Conservation (phyloP, 352 stramenopile species). For the Albugo candida region DNA sequence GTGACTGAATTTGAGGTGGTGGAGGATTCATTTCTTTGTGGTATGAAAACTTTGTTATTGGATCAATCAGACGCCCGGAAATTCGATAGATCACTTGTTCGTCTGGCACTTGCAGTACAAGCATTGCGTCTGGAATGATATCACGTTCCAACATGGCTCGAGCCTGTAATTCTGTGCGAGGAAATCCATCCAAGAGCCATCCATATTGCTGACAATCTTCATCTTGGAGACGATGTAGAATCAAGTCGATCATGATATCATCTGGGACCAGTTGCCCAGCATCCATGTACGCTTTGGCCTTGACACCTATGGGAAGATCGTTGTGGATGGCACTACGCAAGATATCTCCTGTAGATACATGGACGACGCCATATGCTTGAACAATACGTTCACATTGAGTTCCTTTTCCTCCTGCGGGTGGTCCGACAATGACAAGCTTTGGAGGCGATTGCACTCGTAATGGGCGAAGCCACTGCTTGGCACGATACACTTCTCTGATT, state of each 20-base stretch:
- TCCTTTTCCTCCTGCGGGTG: conserved; percentile 88
- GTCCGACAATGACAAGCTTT: conserved; percentile 80
- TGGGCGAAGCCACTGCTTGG: conserved; percentile 19
- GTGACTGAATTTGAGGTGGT: conserved; percentile 12
- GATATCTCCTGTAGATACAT: conserved; percentile 91
- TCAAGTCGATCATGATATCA: conserved; percentile 86
- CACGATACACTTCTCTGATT: conserved; percentile 26
- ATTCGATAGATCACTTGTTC: conserved; percentile 89
- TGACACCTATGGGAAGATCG: conserved; percentile 23
- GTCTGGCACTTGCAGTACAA: conserved; percentile 89
- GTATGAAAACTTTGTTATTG: conserved; percentile 84
- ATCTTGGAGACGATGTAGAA: conserved; percentile 66
- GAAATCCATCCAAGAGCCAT: conserved; percentile 92
- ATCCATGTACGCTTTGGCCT: conserved; percentile 88
- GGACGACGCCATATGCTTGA: conserved; percentile 79
- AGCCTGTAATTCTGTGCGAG: conserved; percentile 75
- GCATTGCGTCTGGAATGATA: conserved; percentile 81
- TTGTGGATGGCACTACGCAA: conserved; percentile 75
- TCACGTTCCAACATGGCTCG: conserved; percentile 26
- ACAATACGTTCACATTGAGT: conserved; percentile 91
- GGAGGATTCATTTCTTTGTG: conserved; percentile 76
- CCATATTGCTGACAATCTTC: conserved; percentile 49
- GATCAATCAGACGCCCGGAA: conserved; percentile 80
- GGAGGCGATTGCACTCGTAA: conserved; percentile 24
- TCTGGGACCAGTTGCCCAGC: conserved; percentile 84